Percentiles rank a stretch among this genome's conserved stretches.
These are phyloP conservation scores for Fusarium sacchari DNA, from an alignment of 2,329 filamentous ascomycete genomes.

Conservation along the genomic window DNA sequence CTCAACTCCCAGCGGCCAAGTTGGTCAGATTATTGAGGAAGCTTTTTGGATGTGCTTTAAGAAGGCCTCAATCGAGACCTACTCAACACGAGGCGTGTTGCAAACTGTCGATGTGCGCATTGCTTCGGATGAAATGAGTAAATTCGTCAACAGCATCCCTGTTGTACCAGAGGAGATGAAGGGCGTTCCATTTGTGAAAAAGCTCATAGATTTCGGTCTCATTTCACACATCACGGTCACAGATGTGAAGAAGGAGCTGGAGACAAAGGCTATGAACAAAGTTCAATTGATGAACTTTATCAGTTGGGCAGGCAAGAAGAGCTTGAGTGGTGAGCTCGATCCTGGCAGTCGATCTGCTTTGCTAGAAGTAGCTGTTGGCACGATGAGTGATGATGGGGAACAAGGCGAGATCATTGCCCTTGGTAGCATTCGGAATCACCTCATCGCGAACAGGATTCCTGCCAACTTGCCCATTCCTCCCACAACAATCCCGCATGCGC, in stretches of 20 bases:
- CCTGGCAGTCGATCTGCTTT: slow-evolving; percentile 72
- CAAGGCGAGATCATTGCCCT: slow-evolving; percentile 80
- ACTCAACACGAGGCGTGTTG: slow-evolving; percentile 87
- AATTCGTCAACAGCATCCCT: slow-evolving; percentile 89
- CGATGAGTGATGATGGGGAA: slow-evolving; percentile 68
- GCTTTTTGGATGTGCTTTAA: slow-evolving; percentile 95
- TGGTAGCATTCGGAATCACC: slow-evolving; percentile 77
- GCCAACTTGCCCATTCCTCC: slow-evolving; percentile 83
- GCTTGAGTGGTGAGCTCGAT: slow-evolving; percentile 78
- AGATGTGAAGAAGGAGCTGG: slow-evolving; percentile 86
- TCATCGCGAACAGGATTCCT: slow-evolving; percentile 82
- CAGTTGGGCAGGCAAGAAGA: slow-evolving; percentile 81
- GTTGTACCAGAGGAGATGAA: slow-evolving; percentile 82
- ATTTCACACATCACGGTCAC: slow-evolving; percentile 87
- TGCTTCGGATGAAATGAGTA: slow-evolving; percentile 69
- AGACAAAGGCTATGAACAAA: slow-evolving; percentile 81
- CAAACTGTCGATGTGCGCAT: slow-evolving; percentile 86
- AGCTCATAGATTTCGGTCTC: slow-evolving; percentile 84
- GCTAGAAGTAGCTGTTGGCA: slow-evolving; percentile 82
- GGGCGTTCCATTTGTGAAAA: slow-evolving; percentile 78
- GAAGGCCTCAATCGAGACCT: slow-evolving; percentile 83
- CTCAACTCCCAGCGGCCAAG: slow-evolving; percentile 86
- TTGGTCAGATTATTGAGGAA: slow-evolving; percentile 90
- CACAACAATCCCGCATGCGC: slow-evolving; percentile 84
- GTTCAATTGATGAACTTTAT: slow-evolving; percentile 85